Evolutionary conservation across 176 grass and related monocot species (phyloP), one percentile per base, ranked within the genome.

Genomic region (Oryza glumipatula): DNA sequence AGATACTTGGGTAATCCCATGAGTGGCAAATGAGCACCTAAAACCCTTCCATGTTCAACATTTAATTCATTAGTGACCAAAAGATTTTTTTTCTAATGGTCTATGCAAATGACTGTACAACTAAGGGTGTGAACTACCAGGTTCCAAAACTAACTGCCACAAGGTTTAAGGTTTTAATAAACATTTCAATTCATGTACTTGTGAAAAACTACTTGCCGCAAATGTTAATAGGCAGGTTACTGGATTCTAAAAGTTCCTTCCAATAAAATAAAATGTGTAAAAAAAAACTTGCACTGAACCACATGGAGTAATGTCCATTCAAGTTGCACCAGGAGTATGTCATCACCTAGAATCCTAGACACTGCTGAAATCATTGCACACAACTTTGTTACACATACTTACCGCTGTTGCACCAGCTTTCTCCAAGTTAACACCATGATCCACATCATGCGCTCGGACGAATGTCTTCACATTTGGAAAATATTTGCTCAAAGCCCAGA

Each of bases 401-500:
- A 99, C 97, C 73, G 94, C 97, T 67, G 83, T 81, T 85, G 97
- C 97, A 76, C 97, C 97, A 9, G 94, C 97, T 82, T 99, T 99
- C 88, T 99, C 97, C 88, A 99, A 91, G 91, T 99, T 99, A 84
- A 99, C 72, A 76, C 97, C 97, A 86, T 99, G 97, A 81, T 90
- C 94, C 81, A 96, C 94, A 86, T 99, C 97, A 88, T 99, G 97
- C 39, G 97, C 97, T 81, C 94, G 86, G 76, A 99, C 97, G 84
- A 99, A 99, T 76, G 97, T 99, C 76, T 99, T 99, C 36, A 96
- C 90, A 67, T 99, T 90, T 67, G 97, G 94, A 67, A 94, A 99
- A 85, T 99, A 96, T 92, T 99, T 99, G 82, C 67, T 99, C 78
- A 96, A 85, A 78, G 97, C 94, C 97, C 97, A 99, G 76, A 99